Evolutionary conservation across 768 basidiomycete genomes (phyloP), one percentile per base, ranked within the genome.

Genomic region (Tylopilus sp.): DNA sequence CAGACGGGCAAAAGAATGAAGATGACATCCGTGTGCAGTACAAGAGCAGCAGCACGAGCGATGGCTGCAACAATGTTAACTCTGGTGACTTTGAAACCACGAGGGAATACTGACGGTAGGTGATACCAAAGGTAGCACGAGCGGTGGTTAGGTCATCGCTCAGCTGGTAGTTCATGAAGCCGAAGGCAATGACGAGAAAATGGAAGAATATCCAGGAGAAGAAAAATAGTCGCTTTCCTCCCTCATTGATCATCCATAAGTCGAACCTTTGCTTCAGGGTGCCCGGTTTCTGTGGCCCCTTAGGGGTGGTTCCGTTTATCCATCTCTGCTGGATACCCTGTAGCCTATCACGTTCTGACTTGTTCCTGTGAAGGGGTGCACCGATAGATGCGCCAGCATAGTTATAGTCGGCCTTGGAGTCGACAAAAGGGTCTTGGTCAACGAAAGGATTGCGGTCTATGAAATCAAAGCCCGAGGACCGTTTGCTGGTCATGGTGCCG

Each of bases 1-100:
- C 95, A 98, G 67, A 98, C 82, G 25, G 95, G 96, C 28, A 98
- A 81, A 45, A 98, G 84, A 70, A 98, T 94, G 76, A 96, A 91
- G 57, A 91, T 83, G 54, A 92, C 86, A 71, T 97, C 91, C 63
- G 96, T 79, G 62, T 97, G 92, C 10, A 97, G 81, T 45, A 95
- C 84, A 41, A 97, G 84, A 6, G 95, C 96, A 38, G 94, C 89
- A 4, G 86, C 72, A 70, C 93, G 86, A 44, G 95, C 93, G 59
- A 91, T 87, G 40, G 85, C 93, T 95, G 43, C 4, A 29, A 37
- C 8, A 31, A 44, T 17, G 25, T 4, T 21, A 49, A 30, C 6
- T 8, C 34, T 40, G 45, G 38, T 48, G 25, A 10, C n/a, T 12
- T n/a, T 1, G 11, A 30, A 34, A 36, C 25, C 25, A 38, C 8